A percentile compares a stretch with the other conserved stretches of the same genome.
Conservation (phyloP, 805 yeast species). For the Sungouiozyma ichnusensis region DNA sequence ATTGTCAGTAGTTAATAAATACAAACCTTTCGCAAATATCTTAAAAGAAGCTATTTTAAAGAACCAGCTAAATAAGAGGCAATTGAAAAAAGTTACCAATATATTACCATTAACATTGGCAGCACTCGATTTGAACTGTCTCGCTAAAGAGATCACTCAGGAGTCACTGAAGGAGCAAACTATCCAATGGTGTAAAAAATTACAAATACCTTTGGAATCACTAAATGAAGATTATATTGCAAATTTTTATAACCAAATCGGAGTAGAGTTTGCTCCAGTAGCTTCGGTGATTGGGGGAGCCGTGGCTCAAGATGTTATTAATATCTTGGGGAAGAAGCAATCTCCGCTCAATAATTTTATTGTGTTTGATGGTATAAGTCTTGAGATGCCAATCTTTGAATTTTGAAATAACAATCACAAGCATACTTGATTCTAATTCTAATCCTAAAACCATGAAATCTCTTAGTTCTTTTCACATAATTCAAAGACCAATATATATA, state of each 20-base stretch:
- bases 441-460: too few species aligned
- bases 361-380: slow-evolving; percentile 59
- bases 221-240: slow-evolving; percentile 32
- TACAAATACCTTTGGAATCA: slow-evolving; percentile 39
- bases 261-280: slow-evolving; percentile 66
- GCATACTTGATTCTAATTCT: too few species aligned
- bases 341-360: slow-evolving; percentile 75
- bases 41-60: slow-evolving; percentile 31
- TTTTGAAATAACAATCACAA: slow-evolving; percentile 9
- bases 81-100: slow-evolving; percentile 20
- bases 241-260: slow-evolving; percentile 37
- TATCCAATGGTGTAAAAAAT: slow-evolving; percentile 19
- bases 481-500: neutral
- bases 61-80: slow-evolving; percentile 24
- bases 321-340: slow-evolving; percentile 63
- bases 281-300: slow-evolving; percentile 87
- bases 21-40: slow-evolving; percentile 29
- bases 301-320: slow-evolving; percentile 82
- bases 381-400: slow-evolving; percentile 69
- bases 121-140: slow-evolving; percentile 14
- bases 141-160: slow-evolving; percentile 29
- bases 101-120: slow-evolving; percentile 48
- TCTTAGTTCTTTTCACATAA: neutral
- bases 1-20: slow-evolving; percentile 31
- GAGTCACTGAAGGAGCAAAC: slow-evolving; percentile 8